Base-by-base conservation (phyloP, 768 basidiomycete species). In the Leccinum ochraceum region DNA sequence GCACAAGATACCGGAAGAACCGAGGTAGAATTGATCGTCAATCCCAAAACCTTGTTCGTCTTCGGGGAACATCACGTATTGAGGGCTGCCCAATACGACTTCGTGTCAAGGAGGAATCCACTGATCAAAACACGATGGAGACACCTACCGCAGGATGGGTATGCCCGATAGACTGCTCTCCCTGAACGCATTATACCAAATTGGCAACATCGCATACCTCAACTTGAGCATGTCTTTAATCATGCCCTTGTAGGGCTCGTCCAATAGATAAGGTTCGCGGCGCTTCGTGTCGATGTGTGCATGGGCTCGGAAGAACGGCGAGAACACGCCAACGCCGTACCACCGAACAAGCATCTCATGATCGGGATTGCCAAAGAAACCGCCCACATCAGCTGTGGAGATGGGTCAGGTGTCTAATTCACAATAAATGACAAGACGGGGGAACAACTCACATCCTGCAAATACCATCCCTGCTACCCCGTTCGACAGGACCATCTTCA, bases 101-200 rank as follows among this genome's bases (percentile, higher is more conserved):
- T 17, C 14, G 24, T 24, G 16, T 69, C 58, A 64, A 32, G 6
- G 20, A 17, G 14, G 9, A 49, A 56, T 9, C 2, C 26, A 17
- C 16, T 24, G 13, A 36, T 50, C 30, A n/a, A 37, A 57, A 0
- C 0, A 3, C 6, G 17, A 42, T 20, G 32, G 14, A 26, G 22
- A 50, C 37, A 67, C 82, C 60, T 68, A 93, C 95, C 92, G 83
- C 65, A 96, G 74, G 56, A 98, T 83, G 3, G 96, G 95, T 26
- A 88, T 69, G 1, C 96, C 96, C 6, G 82, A 87, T 11, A 88
- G 80, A 63, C 87, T 90, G 7, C 93, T 86, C 72, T 98, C 92
- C 48, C 87, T 83, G 86, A 98, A 98, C 2, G 92, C 92, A n/a
- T 92, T 98, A 74, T 99, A 99, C 95, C 96, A 98, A 16, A 95